A percentile compares a stretch with the other conserved stretches of the same genome.
phyloP scores from a whole-genome alignment of 495 filamentous ascomycete genomes.

The Tuber umbilicatum region DNA sequence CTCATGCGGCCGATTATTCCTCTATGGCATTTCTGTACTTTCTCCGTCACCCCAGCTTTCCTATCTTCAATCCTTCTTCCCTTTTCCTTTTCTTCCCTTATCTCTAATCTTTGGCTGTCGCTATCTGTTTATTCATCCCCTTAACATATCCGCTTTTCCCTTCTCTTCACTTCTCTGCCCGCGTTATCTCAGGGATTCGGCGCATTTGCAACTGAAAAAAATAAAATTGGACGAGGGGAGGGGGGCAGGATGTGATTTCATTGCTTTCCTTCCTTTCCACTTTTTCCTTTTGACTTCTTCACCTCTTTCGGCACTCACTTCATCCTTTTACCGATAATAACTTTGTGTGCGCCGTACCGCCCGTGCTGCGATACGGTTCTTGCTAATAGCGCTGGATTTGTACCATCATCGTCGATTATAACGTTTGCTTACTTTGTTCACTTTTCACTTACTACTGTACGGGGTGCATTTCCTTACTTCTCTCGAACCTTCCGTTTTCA shows the following conservation, averaged over 20 bases:
- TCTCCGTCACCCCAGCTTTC: constrained; percentile 15
- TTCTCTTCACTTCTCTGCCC: constrained; percentile 8
- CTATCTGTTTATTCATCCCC: constrained; percentile 3
- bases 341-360: background rate
- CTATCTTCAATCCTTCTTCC: constrained; percentile 8
- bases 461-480: background rate
- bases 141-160: background rate
- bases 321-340: background rate
- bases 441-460: background rate
- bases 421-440: background rate
- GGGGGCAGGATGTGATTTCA: constrained; percentile 12
- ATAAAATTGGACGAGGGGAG: background rate
- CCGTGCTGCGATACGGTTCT: background rate
- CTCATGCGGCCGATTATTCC: background rate
- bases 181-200: background rate
- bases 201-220: background rate
- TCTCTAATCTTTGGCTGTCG: constrained; percentile 18
- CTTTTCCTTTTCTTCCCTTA: background rate
- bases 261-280: constrained; percentile 4
- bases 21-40: constrained; percentile 6
- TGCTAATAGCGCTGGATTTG: background rate
- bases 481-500: background rate
- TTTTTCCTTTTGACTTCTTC: background rate
- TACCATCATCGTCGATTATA: background rate
- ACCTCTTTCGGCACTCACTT: background rate